phyloP scores from a whole-genome alignment of 768 basidiomycete genomes.

The Dioszegia crocea region DNA sequence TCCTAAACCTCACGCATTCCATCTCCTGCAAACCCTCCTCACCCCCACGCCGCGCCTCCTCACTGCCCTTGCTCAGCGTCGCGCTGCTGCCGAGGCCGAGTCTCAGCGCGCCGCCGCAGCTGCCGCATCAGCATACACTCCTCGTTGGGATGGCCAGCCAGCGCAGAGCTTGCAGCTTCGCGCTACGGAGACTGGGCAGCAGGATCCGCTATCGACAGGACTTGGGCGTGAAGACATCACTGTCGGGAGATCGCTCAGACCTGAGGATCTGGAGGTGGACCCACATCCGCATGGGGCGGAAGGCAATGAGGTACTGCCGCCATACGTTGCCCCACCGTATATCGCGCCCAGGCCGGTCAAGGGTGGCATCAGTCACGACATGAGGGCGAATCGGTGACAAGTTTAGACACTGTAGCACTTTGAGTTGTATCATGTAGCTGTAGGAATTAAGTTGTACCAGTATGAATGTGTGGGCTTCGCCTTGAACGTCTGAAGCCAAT shows the following conservation, averaged over 20 bases:
- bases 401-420: too few species aligned
- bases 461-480: too few species aligned
- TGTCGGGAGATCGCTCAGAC: not conserved
- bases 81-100: not conserved
- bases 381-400: too few species aligned
- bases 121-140: not conserved
- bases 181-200: too few species aligned
- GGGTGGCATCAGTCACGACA: not conserved
- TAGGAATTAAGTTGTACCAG: not conserved
- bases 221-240: too few species aligned
- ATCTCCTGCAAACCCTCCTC: slow-evolving; percentile 1
- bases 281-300: not conserved
- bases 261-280: not conserved
- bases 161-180: too few species aligned
- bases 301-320: not conserved
- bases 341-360: not conserved
- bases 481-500: too few species aligned
- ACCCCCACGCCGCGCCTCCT: slow-evolving; percentile 1
- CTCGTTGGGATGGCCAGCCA: not conserved
- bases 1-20: slow-evolving; percentile 1
- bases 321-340: not conserved
- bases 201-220: too few species aligned
- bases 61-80: not conserved
- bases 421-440: not conserved
- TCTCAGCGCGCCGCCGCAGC: not conserved